These are phyloP conservation scores for Candida saitoana DNA, from an alignment of 805 yeast species.

Conservation along the genomic window DNA sequence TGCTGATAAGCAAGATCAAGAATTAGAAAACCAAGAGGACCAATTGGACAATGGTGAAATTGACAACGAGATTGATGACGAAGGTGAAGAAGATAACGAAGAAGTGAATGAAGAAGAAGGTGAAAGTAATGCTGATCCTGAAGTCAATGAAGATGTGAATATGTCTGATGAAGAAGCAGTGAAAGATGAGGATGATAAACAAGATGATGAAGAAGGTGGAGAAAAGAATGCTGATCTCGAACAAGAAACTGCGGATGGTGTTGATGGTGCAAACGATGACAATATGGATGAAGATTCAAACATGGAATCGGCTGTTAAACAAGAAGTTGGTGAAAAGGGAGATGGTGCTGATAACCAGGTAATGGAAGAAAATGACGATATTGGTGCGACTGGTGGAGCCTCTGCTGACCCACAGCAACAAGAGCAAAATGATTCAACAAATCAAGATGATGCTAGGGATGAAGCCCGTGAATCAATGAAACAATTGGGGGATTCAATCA, in stretches of 20 bases:
- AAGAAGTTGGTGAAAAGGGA: conserved; percentile 56
- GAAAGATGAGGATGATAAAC: conserved; percentile 25
- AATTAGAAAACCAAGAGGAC: conserved; percentile 19
- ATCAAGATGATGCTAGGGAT: conserved; percentile 54
- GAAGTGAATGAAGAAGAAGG: conserved; percentile 38
- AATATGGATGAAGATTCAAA: conserved; percentile 44
- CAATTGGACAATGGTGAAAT: conserved; percentile 25
- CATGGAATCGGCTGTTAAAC: conserved; percentile 56
- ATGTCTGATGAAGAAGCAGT: conserved; percentile 25
- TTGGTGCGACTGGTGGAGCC: conserved; percentile 63
- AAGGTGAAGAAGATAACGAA: conserved; percentile 28
- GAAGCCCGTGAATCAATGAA: conserved; percentile 73
- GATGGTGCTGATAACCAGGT: conserved; percentile 57
- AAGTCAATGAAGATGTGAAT: conserved; percentile 26
- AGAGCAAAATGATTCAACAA: conserved; percentile 37
- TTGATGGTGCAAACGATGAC: conserved; percentile 49
- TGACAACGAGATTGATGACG: conserved; percentile 18
- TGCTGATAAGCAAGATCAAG: conserved; percentile 16
- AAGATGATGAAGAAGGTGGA: conserved; percentile 39
- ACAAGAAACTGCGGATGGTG: conserved; percentile 45
- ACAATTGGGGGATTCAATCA: conserved; percentile 86
- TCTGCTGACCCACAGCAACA: conserved; percentile 35
- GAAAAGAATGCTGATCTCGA: conserved; percentile 27
- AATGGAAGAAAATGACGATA: conserved; percentile 57
- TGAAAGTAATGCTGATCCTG: conserved; percentile 24